A percentile compares a stretch with the other conserved stretches of the same genome.
Evolutionary conservation across 2,329 filamentous ascomycete genomes (phyloP).

Genomic region (Aureobasidium namibiae): DNA sequence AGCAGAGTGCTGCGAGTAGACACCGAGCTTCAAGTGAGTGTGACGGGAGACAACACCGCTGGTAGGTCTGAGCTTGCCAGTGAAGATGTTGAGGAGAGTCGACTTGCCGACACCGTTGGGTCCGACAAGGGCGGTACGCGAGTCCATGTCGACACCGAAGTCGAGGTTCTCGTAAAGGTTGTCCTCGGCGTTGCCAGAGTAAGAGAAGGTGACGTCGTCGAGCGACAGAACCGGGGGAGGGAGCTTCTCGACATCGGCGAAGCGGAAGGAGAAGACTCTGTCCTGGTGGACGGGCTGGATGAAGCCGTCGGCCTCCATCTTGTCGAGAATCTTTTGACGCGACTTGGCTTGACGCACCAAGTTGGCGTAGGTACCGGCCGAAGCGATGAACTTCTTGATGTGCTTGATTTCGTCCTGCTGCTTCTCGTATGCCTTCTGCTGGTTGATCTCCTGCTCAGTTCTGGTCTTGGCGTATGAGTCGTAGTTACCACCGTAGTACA

Average conservation of each 20-base stretch:
- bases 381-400: conserved; percentile 99
- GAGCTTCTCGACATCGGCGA: conserved; percentile 98
- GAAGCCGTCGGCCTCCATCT: conserved; percentile 99
- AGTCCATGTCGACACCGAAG: conserved; percentile 99
- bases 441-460: conserved; percentile 89
- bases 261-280: conserved; percentile 92
- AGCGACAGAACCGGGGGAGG: conserved; percentile 93
- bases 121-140: conserved; percentile 88
- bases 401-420: conserved; percentile 98
- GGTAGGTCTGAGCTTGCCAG: conserved; percentile 82
- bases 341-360: conserved; percentile 98
- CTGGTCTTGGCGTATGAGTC: conserved; percentile 93
- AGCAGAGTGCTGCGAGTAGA: conserved; percentile 97
- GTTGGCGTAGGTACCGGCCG: conserved; percentile 98
- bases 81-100: conserved; percentile 92
- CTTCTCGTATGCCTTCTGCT: conserved; percentile 98
- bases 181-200: conserved; percentile 81
- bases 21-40: conserved; percentile 95
- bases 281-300: conserved; percentile 84
- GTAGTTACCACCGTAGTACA: conserved; percentile 99
- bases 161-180: conserved; percentile 95
- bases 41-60: conserved; percentile 76
- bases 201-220: conserved; percentile 95
- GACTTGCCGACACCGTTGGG: conserved; percentile 99
- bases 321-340: conserved; percentile 98